phyloP scores from a whole-genome alignment of 441 rosid genomes.

The Brassica balearica region DNA sequence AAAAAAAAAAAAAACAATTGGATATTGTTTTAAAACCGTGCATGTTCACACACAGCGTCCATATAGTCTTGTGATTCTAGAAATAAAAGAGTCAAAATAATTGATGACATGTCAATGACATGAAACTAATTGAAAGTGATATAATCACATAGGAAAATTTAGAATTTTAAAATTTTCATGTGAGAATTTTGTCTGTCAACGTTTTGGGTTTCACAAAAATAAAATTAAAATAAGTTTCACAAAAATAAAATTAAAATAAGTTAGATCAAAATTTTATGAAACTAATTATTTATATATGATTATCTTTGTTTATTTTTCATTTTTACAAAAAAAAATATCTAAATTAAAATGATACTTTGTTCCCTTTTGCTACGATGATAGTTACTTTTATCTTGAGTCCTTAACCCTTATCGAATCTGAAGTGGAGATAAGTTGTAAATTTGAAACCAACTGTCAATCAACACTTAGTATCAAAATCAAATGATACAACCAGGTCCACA shows the following conservation, averaged over 20 bases:
- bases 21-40: neutral
- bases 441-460: neutral
- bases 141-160: neutral
- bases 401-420: neutral
- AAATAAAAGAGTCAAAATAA: neutral
- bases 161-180: neutral
- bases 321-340: neutral
- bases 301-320: neutral
- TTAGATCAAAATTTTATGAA: neutral
- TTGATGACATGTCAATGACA: neutral
- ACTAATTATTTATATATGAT: neutral
- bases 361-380: neutral
- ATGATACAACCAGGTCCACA: neutral
- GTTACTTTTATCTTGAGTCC: neutral
- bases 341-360: neutral
- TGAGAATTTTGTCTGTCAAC: neutral
- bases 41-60: neutral
- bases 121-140: neutral
- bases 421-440: neutral
- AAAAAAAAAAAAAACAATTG: neutral
- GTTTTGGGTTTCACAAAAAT: neutral
- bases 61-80: neutral
- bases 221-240: neutral
- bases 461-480: neutral
- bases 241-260: neutral